Evolutionary conservation across 768 basidiomycete genomes (phyloP).

Genomic region (Phanerochaete carnosa): DNA sequence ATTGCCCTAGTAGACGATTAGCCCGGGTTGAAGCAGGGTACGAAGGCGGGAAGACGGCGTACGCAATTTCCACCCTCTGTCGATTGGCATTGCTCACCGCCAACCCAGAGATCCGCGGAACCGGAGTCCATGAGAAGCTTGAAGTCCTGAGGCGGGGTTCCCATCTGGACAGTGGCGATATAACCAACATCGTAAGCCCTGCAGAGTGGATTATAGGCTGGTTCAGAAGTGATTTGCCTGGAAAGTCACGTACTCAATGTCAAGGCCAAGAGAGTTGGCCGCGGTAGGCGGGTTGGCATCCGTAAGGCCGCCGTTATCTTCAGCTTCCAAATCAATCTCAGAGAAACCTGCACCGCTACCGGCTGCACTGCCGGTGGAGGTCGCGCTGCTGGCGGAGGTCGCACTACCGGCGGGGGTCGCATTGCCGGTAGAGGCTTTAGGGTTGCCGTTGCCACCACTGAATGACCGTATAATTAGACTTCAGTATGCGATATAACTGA

Average conservation of each 20-base stretch:
- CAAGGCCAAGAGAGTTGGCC: slow-evolving; percentile 58
- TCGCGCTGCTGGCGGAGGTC: slow-evolving; percentile 11
- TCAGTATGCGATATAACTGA: neutral
- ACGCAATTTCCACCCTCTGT: slow-evolving; percentile 36
- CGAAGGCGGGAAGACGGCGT: slow-evolving; percentile 19
- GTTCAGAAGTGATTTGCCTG: neutral
- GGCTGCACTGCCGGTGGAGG: slow-evolving; percentile 6
- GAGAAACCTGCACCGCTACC: slow-evolving; percentile 28
- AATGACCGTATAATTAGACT: neutral
- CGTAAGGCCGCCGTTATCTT: slow-evolving; percentile 37
- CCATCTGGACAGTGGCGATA: slow-evolving; percentile 39
- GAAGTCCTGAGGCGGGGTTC: slow-evolving; percentile 42
- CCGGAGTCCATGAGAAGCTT: slow-evolving; percentile 45
- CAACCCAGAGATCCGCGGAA: slow-evolving; percentile 44
- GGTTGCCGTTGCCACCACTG: neutral
- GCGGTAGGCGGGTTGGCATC: slow-evolving; percentile 37
- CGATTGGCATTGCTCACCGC: slow-evolving; percentile 31
- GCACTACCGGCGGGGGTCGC: slow-evolving; percentile 11
- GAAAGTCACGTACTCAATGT: slow-evolving; percentile 54
- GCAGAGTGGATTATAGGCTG: slow-evolving; percentile 1
- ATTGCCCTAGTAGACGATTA: slow-evolving; percentile 41
- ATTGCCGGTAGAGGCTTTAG: neutral
- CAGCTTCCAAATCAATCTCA: slow-evolving; percentile 34
- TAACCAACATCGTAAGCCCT: slow-evolving; percentile 55
- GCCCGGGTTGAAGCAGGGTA: neutral